Base-by-base conservation (phyloP, 2,329 filamentous ascomycete species). In the Aspergillus pseudoviridinutans region DNA sequence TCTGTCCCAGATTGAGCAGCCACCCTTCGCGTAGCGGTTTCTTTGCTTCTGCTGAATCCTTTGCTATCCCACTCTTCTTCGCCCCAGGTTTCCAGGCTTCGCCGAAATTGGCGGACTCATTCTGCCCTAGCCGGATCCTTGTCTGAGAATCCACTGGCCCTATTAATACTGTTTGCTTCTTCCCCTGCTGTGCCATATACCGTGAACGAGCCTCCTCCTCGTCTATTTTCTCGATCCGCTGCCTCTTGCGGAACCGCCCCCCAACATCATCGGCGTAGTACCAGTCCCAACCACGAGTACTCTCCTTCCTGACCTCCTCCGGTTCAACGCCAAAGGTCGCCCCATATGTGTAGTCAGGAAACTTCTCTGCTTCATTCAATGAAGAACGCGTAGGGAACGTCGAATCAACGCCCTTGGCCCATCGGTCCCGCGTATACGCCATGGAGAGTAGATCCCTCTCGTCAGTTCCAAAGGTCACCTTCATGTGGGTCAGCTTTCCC, bases 1-100 rank as follows among this genome's bases (percentile, higher is more conserved):
- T 80, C 1, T 76, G 75, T 3, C 83, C 84, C 22, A 85, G 57
- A 64, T 85, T 84, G 49, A 87, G 63, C 2, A 87, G 66, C 81
- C 84, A 87, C 1, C 76, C 77, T 62, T 78, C 68, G 10, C 74
- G 73, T 44, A 64, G 69, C 38, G 62, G 71, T 41, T 62, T 64
- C 32, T 56, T 57, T 61, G 63, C 29, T 46, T 51, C 54, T 38
- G 53, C 28, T 29, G 53, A n/a, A 41, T 28, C 25, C 49, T 54
- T 49, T 27, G 58, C 57, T 58, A 28, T 50, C 14, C 49, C 28
- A 20, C 22, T 44, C 46, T 47, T 49, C 17, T 49, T 55, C 42
- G 17, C 41, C 49, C 2, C 42, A 25, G 25, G 61, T 12, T 65
- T 68, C 73, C 78, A 83, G 9, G 76, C 74, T n/a, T 78, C 66